Evolutionary conservation across 2,329 filamentous ascomycete species (phyloP), one percentile per base, ranked within the genome.

Genomic region (Colletotrichum camelliae): DNA sequence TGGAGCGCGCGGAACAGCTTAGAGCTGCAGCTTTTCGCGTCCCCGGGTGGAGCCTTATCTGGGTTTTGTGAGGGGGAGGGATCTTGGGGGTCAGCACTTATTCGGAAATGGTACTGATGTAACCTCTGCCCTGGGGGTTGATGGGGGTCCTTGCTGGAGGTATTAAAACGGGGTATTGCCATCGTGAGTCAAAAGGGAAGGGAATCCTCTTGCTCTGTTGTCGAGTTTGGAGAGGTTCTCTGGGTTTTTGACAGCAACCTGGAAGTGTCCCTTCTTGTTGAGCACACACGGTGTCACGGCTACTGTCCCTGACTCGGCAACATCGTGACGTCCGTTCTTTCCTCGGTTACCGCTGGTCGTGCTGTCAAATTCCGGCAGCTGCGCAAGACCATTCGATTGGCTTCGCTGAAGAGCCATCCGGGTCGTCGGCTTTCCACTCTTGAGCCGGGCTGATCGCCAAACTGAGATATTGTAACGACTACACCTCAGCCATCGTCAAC

Each of bases 11-110:
- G 57, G 64, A 33, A 31, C 48, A 33, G 70, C 70, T 52, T 65
- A 68, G 52, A 69, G 18, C 33, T 75, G 58, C 62, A 69, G 74
- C 39, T 21, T 18, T 48, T 48, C 12, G 37, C 39, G 29, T 13
- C 24, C 55, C 64, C 18, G 39, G 43, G 43, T 52, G n/a, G 43
- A 52, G 43, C 43, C 21, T 1, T 52, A 52, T 52, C 21, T 21
- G 21, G 33, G 9, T n/a, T 18, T 62, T 13, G n/a, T 24, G n/a
- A 35, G 60, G 29, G 31, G 24, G 24, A 39, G 27, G 27, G 37
- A 29, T 31, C 24, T 33, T 57, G 43, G 43, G 57, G n/a, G 37
- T 70, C 67, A 58, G 72, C 72, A 70, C 43, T 60, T 74, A 8
- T 5, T 43, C 72, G n/a, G 57, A 37, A 37, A 33, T 29, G 27